Conservation (phyloP, 2,329 filamentous ascomycete genomes). For the Scedosporium aurantiacum region DNA sequence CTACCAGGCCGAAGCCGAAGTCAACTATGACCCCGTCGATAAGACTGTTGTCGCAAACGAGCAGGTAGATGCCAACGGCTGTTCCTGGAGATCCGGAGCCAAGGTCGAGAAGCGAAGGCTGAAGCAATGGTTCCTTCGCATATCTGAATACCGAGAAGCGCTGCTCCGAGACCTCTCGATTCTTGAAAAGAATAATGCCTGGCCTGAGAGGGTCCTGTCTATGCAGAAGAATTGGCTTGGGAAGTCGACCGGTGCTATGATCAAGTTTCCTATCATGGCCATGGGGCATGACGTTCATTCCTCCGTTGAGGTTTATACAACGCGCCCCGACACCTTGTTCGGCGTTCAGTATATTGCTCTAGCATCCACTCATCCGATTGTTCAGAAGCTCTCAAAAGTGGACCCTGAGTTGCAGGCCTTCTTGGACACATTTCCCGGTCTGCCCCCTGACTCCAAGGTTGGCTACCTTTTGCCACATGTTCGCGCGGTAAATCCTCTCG, state of each 20-base stretch:
- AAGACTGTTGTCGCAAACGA: slow-evolving; percentile 86
- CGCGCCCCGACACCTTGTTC: slow-evolving; percentile 74
- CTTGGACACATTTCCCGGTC: slow-evolving; percentile 47
- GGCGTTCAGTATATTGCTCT: slow-evolving; percentile 79
- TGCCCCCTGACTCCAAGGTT: slow-evolving; percentile 45
- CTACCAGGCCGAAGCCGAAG: slow-evolving; percentile 71
- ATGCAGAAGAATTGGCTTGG: slow-evolving; percentile 89
- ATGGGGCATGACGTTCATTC: slow-evolving; percentile 28
- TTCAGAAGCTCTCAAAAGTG: slow-evolving; percentile 45
- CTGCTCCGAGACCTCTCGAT: slow-evolving; percentile 60
- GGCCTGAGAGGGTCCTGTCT: slow-evolving; percentile 72
- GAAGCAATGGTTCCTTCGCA: slow-evolving; percentile 85
- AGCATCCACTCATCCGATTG: slow-evolving; percentile 61
- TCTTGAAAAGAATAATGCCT: slow-evolving; percentile 51
- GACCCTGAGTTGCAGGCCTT: slow-evolving; percentile 57
- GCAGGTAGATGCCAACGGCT: slow-evolving; percentile 78
- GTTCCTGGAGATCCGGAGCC: slow-evolving; percentile 78
- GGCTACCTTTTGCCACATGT: slow-evolving; percentile 58
- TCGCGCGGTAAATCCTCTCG: slow-evolving; percentile 54
- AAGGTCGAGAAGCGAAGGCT: slow-evolving; percentile 69
- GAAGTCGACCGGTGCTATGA: slow-evolving; percentile 59
- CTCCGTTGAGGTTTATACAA: slow-evolving; percentile 67
- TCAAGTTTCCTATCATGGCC: slow-evolving; percentile 55
- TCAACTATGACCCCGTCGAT: slow-evolving; percentile 86
- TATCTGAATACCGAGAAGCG: slow-evolving; percentile 65